Evolutionary conservation across 106 monocot species (phyloP).

Genomic region (Allium cepa): DNA sequence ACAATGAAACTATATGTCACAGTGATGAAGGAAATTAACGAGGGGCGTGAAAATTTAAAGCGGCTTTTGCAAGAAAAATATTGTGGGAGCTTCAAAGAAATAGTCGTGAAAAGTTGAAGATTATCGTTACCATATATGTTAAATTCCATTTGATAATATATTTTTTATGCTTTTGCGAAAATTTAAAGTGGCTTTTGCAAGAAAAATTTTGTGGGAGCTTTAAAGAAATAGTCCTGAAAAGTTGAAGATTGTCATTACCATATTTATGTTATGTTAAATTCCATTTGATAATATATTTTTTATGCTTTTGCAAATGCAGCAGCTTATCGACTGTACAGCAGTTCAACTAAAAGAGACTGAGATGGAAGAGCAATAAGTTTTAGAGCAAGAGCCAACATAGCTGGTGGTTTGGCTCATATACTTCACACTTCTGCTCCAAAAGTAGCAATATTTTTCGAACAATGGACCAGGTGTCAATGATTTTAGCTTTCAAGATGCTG

Average conservation of each 20-base stretch:
- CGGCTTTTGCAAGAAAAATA: too few relatives aligned
- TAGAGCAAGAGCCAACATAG: slow-evolving; percentile 60
- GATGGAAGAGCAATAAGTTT: slow-evolving; percentile 49
- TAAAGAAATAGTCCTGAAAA: too few relatives aligned
- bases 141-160: not conserved
- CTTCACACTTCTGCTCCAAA: slow-evolving; percentile 90
- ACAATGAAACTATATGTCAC: too few relatives aligned
- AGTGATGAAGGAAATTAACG: too few relatives aligned
- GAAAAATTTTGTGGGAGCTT: too few relatives aligned
- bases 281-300: not conserved
- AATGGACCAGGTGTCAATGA: slow-evolving; percentile 90
- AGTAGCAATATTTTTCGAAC: slow-evolving; percentile 84
- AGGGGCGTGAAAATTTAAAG: too few relatives aligned
- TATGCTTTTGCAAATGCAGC: not conserved
- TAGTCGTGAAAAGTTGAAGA: too few relatives aligned
- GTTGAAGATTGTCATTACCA: too few relatives aligned
- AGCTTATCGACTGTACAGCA: slow-evolving; percentile 74
- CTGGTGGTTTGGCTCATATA: slow-evolving; percentile 67
- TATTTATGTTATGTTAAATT: too few relatives aligned
- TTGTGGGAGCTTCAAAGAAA: too few relatives aligned
- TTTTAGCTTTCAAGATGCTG: slow-evolving; percentile 96
- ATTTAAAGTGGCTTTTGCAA: too few relatives aligned
- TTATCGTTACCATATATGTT: too few relatives aligned
- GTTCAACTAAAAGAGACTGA: slow-evolving; percentile 86
- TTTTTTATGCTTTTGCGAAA: not conserved